Percentiles rank a stretch among this genome's conserved stretches.
phyloP scores from a whole-genome alignment of 2,329 filamentous ascomycete genomes.

The Colletotrichum sp. region DNA sequence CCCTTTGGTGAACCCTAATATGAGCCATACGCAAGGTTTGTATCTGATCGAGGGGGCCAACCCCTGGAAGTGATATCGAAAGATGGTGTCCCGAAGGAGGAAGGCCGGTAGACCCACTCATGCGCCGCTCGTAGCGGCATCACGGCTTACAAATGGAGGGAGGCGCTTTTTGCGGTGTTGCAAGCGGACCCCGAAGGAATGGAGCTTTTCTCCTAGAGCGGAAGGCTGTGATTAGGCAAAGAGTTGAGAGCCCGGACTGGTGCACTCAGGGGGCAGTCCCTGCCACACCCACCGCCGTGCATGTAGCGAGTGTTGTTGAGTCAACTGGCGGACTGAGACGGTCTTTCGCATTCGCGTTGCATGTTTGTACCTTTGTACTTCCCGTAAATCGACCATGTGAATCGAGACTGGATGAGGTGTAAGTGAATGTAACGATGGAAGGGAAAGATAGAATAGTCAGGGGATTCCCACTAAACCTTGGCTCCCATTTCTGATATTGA shows the following conservation, averaged over 20 bases:
- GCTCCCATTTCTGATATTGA: background rate
- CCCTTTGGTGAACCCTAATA: background rate
- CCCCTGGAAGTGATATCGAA: background rate
- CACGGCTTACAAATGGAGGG: background rate
- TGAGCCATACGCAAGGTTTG: background rate
- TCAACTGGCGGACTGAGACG: background rate
- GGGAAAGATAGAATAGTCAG: background rate
- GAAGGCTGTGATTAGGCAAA: background rate
- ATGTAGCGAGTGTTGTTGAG: background rate
- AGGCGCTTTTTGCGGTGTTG: background rate
- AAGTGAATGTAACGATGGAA: background rate
- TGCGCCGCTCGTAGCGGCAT: slow-evolving; percentile 4
- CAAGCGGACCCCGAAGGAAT: slow-evolving; percentile 7
- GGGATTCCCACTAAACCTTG: background rate
- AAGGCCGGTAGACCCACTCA: background rate
- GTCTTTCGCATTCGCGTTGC: background rate
- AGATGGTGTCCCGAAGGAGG: background rate
- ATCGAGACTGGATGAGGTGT: background rate
- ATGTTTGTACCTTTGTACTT: background rate
- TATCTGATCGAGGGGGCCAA: background rate
- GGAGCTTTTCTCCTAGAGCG: background rate
- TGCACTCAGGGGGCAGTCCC: background rate
- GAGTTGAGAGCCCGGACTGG: background rate
- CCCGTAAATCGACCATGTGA: background rate
- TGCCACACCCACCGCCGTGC: background rate